phyloP scores from a whole-genome alignment of 2,329 filamentous ascomycete genomes.

The Rhynchosporium secalis region DNA sequence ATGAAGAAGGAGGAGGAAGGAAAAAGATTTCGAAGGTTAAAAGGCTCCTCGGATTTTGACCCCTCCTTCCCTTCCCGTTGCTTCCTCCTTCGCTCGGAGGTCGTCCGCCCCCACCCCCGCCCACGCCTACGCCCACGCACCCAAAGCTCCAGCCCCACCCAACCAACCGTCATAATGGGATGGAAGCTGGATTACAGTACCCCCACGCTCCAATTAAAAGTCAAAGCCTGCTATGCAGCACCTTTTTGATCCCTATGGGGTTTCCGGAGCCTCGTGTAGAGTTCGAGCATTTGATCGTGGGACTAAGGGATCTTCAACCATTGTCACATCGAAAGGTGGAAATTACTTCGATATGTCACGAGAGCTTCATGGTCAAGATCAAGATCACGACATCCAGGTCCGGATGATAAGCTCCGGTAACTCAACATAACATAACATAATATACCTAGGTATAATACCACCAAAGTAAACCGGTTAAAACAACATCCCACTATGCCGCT shows the following conservation, averaged over 20 bases:
- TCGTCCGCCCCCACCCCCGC: background rate
- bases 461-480: too few species aligned
- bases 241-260: background rate
- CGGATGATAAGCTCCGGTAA: background rate
- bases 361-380: background rate
- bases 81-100: too few species aligned
- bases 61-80: background rate
- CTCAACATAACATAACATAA: background rate
- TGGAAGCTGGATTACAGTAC: background rate
- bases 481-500: slow-evolving; percentile 10
- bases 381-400: too few species aligned
- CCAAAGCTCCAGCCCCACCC: background rate
- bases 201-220: slow-evolving; percentile 11
- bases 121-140: background rate
- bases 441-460: too few species aligned
- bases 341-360: background rate
- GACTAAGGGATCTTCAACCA: background rate
- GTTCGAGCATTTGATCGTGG: background rate
- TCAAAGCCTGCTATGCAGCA: background rate
- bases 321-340: background rate
- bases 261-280: background rate
- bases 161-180: background rate
- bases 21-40: slow-evolving; percentile 5
- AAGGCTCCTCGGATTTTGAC: background rate
- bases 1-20: background rate